Base-by-base conservation (phyloP, 2,329 filamentous ascomycete species). In the Paraconiothyrium sp. region DNA sequence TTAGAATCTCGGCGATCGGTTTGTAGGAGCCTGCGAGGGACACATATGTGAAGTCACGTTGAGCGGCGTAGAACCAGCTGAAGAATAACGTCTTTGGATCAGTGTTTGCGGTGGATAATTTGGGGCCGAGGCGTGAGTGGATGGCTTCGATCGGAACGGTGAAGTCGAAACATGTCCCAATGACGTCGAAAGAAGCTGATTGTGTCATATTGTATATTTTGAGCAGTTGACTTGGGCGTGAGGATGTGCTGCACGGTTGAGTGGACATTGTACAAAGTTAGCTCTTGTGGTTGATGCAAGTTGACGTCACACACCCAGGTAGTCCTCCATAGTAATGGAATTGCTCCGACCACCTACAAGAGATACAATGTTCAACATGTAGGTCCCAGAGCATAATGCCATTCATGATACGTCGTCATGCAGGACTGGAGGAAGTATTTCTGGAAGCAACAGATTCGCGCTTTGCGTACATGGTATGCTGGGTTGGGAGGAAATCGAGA, bases 31-130 rank as follows among this genome's bases (percentile, higher is more conserved):
- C 35, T 11, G 35, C 35, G 14, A 54, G 35, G 4, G 50, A 54
- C n/a, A 54, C 50, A 24, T 54, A 54, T 24, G 50, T 54, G 50
- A 54, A 41, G 50, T 54, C 50, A 22, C 50, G 50, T 35, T 54
- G 35, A 2, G 50, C 50, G 35, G 50, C 50, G 22, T 54, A 54
- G 50, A 54, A 54, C 50, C 50, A 54, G 35, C 50, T 54, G 35
- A 54, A 54, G 50, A 54, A 54, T 20, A 54, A 24, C 27, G 50
- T 54, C 22, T 54, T 54, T 14, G 50, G 35, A 34, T 54, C 50
- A n/a, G 35, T 37, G 37, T 54, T 54, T 11, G 50, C 50, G 35
- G 50, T 43, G 13, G 50, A 16, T 2, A 54, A 35, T 43, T 54
- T 54, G 14, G 50, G 35, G 22, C 50, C 35, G 11, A 54, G 50